Evolutionary conservation across 2,329 filamentous ascomycete genomes (phyloP).

Genomic region (Microdochium bolleyi): DNA sequence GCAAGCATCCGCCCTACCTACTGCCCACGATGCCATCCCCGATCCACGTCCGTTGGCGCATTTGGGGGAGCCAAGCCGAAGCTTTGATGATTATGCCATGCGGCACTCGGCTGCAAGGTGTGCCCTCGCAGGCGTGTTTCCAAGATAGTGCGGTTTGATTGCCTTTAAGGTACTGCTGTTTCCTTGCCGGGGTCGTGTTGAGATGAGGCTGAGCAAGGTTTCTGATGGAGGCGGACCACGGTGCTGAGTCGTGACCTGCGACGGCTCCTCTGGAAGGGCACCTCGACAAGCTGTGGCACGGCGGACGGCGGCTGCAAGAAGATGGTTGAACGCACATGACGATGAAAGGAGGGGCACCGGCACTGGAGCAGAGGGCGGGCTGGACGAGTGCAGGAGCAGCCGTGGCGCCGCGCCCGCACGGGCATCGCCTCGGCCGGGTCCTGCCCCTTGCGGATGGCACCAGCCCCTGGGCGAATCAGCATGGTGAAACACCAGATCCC

Average conservation of each 20-base stretch:
- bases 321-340: no score
- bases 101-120: not conserved
- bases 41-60: no score
- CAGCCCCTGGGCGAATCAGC: not conserved
- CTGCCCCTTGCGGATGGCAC: not conserved
- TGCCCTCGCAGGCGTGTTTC: not conserved
- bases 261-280: no score
- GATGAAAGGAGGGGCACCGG: not conserved
- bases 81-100: not conserved
- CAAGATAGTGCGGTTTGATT: not conserved
- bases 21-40: no score
- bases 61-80: not conserved
- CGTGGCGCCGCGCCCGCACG: not conserved
- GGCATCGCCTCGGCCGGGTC: no score
- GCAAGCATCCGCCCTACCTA: no score
- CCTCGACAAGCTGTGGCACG: no score
- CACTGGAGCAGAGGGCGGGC: not conserved
- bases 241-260: not conserved
- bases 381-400: not conserved
- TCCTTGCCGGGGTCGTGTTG: not conserved
- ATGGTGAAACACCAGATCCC: not conserved
- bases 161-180: no score
- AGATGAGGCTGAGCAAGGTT: not conserved
- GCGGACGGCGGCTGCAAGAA: no score
- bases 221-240: not conserved